A percentile compares a stretch with the other conserved stretches of the same genome.
These are phyloP conservation scores for Stellera chamaejasme DNA, from an alignment of 345 rosid species.

Conservation along the genomic window DNA sequence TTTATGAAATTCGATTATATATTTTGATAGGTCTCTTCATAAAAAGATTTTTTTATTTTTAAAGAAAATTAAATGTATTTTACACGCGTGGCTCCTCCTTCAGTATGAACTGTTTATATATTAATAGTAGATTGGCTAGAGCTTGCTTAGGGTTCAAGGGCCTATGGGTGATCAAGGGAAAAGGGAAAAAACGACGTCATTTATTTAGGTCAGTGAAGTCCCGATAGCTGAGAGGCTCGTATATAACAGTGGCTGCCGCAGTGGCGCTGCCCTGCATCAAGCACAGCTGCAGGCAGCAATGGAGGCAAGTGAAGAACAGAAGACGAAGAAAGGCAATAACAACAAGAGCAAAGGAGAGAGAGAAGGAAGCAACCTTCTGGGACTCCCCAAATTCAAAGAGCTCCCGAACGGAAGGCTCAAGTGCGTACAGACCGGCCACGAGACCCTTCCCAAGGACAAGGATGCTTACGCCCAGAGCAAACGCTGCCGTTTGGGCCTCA, in stretches of 20 bases:
- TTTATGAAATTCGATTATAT: no score
- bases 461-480: constrained; percentile 60
- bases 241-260: no score
- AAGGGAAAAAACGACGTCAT: not conserved
- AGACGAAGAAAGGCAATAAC: constrained; percentile 7
- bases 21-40: no score
- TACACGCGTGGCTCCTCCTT: no score
- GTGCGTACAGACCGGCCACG: constrained; percentile 89
- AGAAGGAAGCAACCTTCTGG: constrained; percentile 55
- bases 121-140: no score
- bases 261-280: not conserved
- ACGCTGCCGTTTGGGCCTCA: constrained; percentile 83
- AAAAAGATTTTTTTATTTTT: no score
- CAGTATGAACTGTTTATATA: no score
- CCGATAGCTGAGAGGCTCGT: no score
- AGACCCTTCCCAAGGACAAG: constrained; percentile 53
- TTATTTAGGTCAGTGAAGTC: not conserved
- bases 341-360: constrained; percentile 15
- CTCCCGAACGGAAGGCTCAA: constrained; percentile 64
- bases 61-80: no score
- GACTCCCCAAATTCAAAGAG: constrained; percentile 47
- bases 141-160: no score
- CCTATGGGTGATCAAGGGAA: no score
- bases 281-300: constrained; percentile 7
- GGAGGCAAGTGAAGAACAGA: constrained; percentile 20